Evolutionary conservation across 257 asterid species (phyloP).

Genomic region (Capsicum chinense): DNA sequence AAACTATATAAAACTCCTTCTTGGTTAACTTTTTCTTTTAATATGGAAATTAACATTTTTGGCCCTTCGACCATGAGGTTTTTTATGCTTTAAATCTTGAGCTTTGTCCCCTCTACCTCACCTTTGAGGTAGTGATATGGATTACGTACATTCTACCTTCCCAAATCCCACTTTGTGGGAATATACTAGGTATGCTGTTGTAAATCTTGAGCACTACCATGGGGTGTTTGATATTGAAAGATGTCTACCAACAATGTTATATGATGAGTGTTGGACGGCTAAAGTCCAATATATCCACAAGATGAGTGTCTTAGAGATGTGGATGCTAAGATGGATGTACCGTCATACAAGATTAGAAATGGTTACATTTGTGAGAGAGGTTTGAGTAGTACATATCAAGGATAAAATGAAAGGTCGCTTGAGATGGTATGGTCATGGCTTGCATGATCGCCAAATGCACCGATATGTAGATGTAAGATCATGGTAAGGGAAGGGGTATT

Average conservation of each 20-base stretch:
- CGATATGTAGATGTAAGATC: constrained; percentile 7
- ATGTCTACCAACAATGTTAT: background rate
- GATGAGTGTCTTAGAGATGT: background rate
- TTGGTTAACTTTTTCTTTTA: background rate
- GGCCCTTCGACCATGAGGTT: background rate
- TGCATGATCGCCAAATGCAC: background rate
- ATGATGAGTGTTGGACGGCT: background rate
- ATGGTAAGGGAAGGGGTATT: background rate
- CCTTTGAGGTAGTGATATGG: too few relatives aligned
- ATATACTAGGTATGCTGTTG: too few relatives aligned
- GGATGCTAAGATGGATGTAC: background rate
- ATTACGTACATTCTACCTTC: too few relatives aligned
- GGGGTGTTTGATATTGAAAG: background rate
- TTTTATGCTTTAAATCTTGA: background rate
- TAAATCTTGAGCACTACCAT: too few relatives aligned
- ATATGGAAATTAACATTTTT: background rate
- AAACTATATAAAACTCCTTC: background rate
- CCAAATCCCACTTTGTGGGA: too few relatives aligned
- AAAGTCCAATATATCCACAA: background rate
- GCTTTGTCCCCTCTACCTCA: background rate
- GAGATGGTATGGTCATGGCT: background rate
- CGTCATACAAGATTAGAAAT: constrained; percentile 1
- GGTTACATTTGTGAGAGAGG: background rate
- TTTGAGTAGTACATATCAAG: background rate
- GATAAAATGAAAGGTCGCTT: background rate